Percentiles rank a stretch among this genome's conserved stretches.
phyloP scores from a whole-genome alignment of 2,329 filamentous ascomycete genomes.

The Calonectria crousiana region DNA sequence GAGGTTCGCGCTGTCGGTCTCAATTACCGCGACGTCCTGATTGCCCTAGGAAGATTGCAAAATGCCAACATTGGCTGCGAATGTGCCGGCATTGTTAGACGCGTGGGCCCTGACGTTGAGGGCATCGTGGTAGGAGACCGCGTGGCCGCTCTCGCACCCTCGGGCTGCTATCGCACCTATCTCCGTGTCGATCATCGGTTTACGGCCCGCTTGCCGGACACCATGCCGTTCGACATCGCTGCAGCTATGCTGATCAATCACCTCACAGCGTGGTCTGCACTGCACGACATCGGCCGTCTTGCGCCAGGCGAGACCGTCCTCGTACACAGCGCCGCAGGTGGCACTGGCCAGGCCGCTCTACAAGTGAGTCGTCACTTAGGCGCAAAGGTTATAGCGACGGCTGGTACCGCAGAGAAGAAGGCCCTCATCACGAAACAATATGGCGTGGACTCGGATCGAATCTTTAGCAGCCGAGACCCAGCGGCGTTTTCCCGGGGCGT shows the following conservation, averaged over 20 bases:
- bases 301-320: conserved; percentile 41
- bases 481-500: conserved; percentile 43
- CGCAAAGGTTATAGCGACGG: conserved; percentile 47
- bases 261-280: not conserved
- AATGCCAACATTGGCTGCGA: conserved; percentile 38
- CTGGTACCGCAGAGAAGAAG: conserved; percentile 31
- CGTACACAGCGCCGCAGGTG: conserved; percentile 35
- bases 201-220: conserved; percentile 14
- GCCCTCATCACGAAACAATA: conserved; percentile 32
- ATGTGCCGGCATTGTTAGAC: conserved; percentile 28
- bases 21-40: conserved; percentile 36
- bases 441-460: conserved; percentile 43
- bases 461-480: conserved; percentile 45
- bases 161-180: not conserved
- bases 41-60: conserved; percentile 37
- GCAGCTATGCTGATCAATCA: conserved; percentile 1
- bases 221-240: conserved; percentile 1
- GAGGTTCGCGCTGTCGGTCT: conserved; percentile 12
- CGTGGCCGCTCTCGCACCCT: not conserved
- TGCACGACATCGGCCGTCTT: conserved; percentile 1
- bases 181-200: not conserved
- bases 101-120: not conserved
- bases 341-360: conserved; percentile 45
- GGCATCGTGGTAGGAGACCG: not conserved
- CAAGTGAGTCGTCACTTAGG: conserved; percentile 34